Evolutionary conservation across 352 stramenopile species (phyloP), one percentile per base, ranked within the genome.

Genomic region (Blastocystis sp.): DNA sequence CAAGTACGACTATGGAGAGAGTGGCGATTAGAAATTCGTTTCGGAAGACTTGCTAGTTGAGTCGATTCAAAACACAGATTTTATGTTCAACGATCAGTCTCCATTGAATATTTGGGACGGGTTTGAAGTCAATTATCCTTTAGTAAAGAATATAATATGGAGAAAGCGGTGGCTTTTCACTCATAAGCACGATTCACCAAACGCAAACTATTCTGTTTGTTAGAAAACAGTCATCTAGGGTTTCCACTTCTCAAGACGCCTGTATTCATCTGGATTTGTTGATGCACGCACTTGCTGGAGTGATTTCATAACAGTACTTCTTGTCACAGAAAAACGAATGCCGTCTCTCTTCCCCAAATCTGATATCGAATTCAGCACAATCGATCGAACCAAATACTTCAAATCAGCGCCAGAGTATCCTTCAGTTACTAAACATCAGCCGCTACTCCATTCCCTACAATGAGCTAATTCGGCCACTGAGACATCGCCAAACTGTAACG

Each of bases 191-290:
- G 11, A n/a, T n/a, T n/a, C 13, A n/a, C 11, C 13, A 59, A 59
- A 59, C 11, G 50, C 11, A n/a, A n/a, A 59, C 20, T 59, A n/a
- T 13, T n/a, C 50, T 59, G 50, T 59, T 59, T 59, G 50, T 59
- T 59, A 59, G 11, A 59, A 93, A 76, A 92, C 90, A 84, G 92
- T 92, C 80, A 91, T 29, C 11, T 68, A 11, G 20, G 59, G 59
- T 45, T 63, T 62, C 70, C 70, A 80, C 55, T 64, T 62, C 29
- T 41, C n/a, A 20, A 80, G 43, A 6, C 70, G 50, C 43, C 64
- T 29, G 50, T 80, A 80, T 20, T 80, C 70, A 15, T 62, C 70
- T 26, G 8, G 13, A 9, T 80, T 61, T 1, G 45, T 80, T 43
- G 70, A 80, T 8, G 41, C 45, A 15, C 47, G 45, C 11, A 80